Evolutionary conservation across 495 filamentous ascomycete species (phyloP), one percentile per base, ranked within the genome.

Genomic region (Xylaria bambusicola): DNA sequence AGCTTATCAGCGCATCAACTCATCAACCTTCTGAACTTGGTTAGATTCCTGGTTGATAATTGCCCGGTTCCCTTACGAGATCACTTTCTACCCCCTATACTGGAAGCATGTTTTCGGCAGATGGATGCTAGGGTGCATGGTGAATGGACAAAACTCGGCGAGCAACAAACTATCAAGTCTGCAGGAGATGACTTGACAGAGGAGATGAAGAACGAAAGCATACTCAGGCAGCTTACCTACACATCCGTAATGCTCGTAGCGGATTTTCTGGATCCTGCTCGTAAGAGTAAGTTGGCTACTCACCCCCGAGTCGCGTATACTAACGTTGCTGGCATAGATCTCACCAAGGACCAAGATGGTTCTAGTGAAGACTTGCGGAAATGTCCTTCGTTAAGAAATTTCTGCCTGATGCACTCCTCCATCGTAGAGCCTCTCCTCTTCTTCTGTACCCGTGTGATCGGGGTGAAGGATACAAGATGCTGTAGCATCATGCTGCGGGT

Each of bases 181-280:
- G 84, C 84, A 9, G 81, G 82, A 0, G 84, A 88, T 17, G 85
- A 86, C 42, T 77, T 99, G 35, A 88, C 89, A 1, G 89, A 96
- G 62, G 95, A 99, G 77, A 99, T 99, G 94, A 96, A 96, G 73
- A 87, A 90, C 18, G 94, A 99, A 69, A 97, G 93, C 71, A 94
- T 98, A 24, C 78, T 99, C 31, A 85, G 94, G n/a, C 91, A 96
- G 58, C 78, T 98, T 47, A 97, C 94, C 0, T 91, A 93, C 69
- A 89, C 91, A 35, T 90, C 93, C 6, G 91, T 96, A 12, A 86
- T 93, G 59, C 88, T 97, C 81, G 89, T 96, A 42, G 88, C 92
- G 23, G 88, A 88, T 56, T 82, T 98, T 53, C 80, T 97, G 9
- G 93, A 97, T 68, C 89, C 90, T 12, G 80, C 85, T 55, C 80